Percentiles rank a stretch among this genome's conserved stretches.
Evolutionary conservation across 2,329 filamentous ascomycete genomes (phyloP).

Genomic region (Penicillium sclerotigenum): DNA sequence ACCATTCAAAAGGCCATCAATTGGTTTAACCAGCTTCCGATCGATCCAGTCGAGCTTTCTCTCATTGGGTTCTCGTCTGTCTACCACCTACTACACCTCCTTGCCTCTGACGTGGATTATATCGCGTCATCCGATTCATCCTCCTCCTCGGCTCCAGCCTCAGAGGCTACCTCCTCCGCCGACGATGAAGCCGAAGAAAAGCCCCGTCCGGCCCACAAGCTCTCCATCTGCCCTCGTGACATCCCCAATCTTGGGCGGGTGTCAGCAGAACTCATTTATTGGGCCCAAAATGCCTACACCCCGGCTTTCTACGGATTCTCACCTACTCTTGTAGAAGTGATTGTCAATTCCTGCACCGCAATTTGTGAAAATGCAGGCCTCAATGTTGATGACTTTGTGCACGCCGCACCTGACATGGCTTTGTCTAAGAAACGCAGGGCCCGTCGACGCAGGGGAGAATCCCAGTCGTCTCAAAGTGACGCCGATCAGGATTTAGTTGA

Average conservation of each 20-base stretch:
- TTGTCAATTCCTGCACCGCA: constrained; percentile 39
- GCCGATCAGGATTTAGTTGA: constrained; percentile 18
- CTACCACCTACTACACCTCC: constrained; percentile 42
- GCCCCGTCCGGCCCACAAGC: constrained; percentile 4
- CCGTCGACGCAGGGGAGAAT: constrained; percentile 17
- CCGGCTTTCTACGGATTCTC: constrained; percentile 44
- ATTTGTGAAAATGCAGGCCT: constrained; percentile 38
- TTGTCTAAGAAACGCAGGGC: constrained; percentile 23
- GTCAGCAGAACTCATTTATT: constrained; percentile 42
- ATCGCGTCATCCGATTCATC: constrained; percentile 36
- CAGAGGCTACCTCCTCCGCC: constrained; percentile 24
- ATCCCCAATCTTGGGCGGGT: constrained; percentile 39
- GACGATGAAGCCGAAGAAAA: constrained; percentile 30
- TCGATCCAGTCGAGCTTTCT: constrained; percentile 44
- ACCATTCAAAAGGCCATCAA: constrained; percentile 41
- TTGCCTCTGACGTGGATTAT: constrained; percentile 42
- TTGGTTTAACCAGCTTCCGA: constrained; percentile 43
- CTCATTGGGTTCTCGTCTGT: constrained; percentile 42
- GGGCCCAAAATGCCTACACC: constrained; percentile 46
- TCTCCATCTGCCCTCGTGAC: constrained; percentile 18
- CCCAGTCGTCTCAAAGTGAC: constrained; percentile 17
- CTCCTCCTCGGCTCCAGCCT: constrained; percentile 26
- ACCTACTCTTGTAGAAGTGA: constrained; percentile 34
- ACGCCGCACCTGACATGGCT: constrained; percentile 21
- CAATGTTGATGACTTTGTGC: constrained; percentile 32